These are phyloP conservation scores for Lycium ferocissimum DNA, from an alignment of 257 asterid genomes.

Conservation along the genomic window DNA sequence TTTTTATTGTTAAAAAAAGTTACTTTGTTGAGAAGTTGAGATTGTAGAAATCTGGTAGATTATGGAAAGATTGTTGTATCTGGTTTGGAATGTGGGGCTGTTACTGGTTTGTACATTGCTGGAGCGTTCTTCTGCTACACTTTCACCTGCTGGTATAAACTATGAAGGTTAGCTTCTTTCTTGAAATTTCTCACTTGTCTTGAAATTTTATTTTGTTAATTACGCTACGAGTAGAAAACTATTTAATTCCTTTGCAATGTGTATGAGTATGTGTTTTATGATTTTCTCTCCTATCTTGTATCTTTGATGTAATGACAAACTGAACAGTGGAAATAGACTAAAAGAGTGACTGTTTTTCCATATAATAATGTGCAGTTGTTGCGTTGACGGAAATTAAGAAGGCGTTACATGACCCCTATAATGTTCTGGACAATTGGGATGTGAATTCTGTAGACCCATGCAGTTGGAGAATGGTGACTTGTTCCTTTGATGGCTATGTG, in stretches of 20 bases:
- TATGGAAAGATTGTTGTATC: constrained; percentile 57
- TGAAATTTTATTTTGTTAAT: background rate
- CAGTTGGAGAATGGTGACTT: constrained; percentile 96
- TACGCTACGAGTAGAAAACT: background rate
- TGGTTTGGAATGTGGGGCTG: constrained; percentile 51
- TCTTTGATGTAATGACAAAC: background rate
- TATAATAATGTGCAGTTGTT: constrained; percentile 63
- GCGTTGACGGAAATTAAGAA: constrained; percentile 84
- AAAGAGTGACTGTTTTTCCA: background rate
- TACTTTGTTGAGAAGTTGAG: constrained; percentile 48
- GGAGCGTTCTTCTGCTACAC: constrained; percentile 69
- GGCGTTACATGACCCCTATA: constrained; percentile 75
- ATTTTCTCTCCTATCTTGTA: background rate
- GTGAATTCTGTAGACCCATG: constrained; percentile 97
- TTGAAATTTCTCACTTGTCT: constrained; percentile 4
- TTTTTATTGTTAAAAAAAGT: constrained; percentile 29
- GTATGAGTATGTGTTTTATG: background rate
- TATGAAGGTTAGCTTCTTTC: constrained; percentile 79
- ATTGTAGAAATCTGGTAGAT: constrained; percentile 28
- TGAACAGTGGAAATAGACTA: background rate
- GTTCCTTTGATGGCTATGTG: constrained; percentile 82
- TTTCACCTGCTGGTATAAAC: constrained; percentile 94
- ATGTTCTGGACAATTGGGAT: constrained; percentile 94
- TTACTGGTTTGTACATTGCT: constrained; percentile 55
- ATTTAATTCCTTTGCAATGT: background rate